These are phyloP conservation scores for Scutellaria minor DNA, from an alignment of 257 asterid genomes.

Conservation along the genomic window DNA sequence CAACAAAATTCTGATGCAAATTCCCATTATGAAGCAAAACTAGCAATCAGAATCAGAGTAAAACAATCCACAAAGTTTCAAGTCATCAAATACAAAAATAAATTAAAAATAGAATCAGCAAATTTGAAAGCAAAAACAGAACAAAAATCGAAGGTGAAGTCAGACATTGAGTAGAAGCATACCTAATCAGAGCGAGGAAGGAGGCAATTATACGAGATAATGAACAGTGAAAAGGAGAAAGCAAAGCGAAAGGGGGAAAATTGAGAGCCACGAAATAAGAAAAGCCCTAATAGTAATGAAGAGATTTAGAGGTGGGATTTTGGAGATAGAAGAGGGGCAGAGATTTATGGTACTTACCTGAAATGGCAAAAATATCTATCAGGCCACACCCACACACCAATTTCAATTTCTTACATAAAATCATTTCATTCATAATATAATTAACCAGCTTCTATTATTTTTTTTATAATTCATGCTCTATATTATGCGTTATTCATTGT, in stretches of 20 bases:
- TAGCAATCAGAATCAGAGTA: background rate
- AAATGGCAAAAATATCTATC: slow-evolving; percentile 49
- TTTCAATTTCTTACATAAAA: background rate
- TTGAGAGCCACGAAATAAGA: slow-evolving; percentile 50
- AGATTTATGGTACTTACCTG: slow-evolving; percentile 47
- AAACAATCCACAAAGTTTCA: background rate
- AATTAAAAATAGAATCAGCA: background rate
- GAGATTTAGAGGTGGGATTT: too few species aligned
- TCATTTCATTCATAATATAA: too few species aligned
- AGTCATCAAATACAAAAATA: slow-evolving; percentile 6
- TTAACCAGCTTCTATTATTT: too few species aligned
- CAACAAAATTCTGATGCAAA: slow-evolving; percentile 17
- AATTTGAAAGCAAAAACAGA: background rate
- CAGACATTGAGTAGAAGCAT: background rate
- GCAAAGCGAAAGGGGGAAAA: slow-evolving; percentile 31
- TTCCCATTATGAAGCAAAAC: slow-evolving; percentile 18
- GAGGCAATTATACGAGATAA: slow-evolving; percentile 23
- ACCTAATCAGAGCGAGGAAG: slow-evolving; percentile 35
- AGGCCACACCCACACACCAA: slow-evolving; percentile 33
- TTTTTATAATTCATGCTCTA: too few species aligned
- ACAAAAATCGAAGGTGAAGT: background rate
- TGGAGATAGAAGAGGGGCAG: too few species aligned
- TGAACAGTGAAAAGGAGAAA: slow-evolving; percentile 14
- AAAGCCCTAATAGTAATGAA: slow-evolving; percentile 36
- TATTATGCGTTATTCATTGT: too few species aligned